A percentile compares a stretch with the other conserved stretches of the same genome.
Evolutionary conservation across 768 basidiomycete species (phyloP).

Genomic region (Kwoniella sp.): DNA sequence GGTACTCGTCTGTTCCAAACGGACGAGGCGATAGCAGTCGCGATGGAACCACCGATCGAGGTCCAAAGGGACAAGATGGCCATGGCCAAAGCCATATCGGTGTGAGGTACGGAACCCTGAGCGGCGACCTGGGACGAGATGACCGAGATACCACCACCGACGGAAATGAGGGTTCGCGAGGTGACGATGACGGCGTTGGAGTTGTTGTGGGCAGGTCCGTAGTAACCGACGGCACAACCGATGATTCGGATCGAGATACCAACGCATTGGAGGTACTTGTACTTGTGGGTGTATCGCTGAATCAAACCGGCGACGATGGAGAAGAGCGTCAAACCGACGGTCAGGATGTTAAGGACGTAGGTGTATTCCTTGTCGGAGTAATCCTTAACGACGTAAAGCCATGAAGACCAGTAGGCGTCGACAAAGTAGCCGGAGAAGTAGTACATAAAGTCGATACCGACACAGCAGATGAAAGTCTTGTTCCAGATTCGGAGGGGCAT

Average conservation of each 20-base stretch:
- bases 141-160: slow-evolving; percentile 51
- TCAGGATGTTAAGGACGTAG: slow-evolving; percentile 29
- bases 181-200: slow-evolving; percentile 48
- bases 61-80: slow-evolving; percentile 56
- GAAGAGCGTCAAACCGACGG: slow-evolving; percentile 43
- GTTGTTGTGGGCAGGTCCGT: slow-evolving; percentile 24
- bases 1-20: slow-evolving; percentile 47
- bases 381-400: slow-evolving; percentile 52
- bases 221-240: slow-evolving; percentile 44
- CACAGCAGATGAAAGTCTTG: slow-evolving; percentile 45
- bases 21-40: slow-evolving; percentile 53
- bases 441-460: slow-evolving; percentile 35
- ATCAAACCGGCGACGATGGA: slow-evolving; percentile 47
- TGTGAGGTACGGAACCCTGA: slow-evolving; percentile 56
- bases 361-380: slow-evolving; percentile 31
- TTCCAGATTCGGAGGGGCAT: slow-evolving; percentile 56
- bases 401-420: slow-evolving; percentile 37
- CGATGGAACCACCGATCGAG: slow-evolving; percentile 55
- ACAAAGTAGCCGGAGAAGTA: slow-evolving; percentile 38
- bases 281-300: slow-evolving; percentile 47
- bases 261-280: slow-evolving; percentile 50
- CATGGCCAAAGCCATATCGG: slow-evolving; percentile 56
- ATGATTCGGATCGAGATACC: slow-evolving; percentile 47
- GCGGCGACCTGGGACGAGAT: slow-evolving; percentile 53
- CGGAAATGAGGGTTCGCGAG: slow-evolving; percentile 46